Base-by-base conservation (phyloP, 345 rosid genomes). In the Eutrema japonicum region DNA sequence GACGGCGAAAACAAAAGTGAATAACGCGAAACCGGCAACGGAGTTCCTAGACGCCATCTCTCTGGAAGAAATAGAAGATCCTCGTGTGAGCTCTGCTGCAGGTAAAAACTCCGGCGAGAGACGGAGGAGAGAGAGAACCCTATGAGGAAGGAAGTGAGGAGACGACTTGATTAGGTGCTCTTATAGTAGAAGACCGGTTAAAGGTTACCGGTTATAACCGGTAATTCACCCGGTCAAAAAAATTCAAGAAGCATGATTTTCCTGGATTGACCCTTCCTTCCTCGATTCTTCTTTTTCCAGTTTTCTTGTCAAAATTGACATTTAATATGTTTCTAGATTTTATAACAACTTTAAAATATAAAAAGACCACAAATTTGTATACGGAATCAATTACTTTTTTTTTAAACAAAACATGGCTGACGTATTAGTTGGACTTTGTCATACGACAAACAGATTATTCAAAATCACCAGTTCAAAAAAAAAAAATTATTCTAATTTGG, bases 1-100 rank as follows among this genome's bases (percentile, higher is more conserved):
- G 50, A 83, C 70, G 67, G 77, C 82, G 68, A 83, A 77, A 9
- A 81, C 70, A 6, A 40, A 75, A 30, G 54, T 67, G 73, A 45
- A 77, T 33, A 78, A 63, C 4, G 56, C 77, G 56, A 65, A 56
- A 6, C 64, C 75, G 38, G 79, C 30, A 30, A 66, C 65, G 58
- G 33, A 59, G 14, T 8, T 42, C 11, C 48, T 62, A 49, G 70
- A 66, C 45, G 78, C 53, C 81, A 72, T 71, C 66, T 70, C 47
- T 60, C 53, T 64, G 13, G 32, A 32, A 51, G 52, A 30, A 37
- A 37, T 1, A 13, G 51, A 38, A 38, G 50, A 49, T 57, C 8
- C 18, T 54, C 9, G 27, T 18, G 22, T 18, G 22, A 18, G 22
- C 22, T 18, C 22, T 18, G 22, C 63, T 54, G 74, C 54, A 50